A percentile compares a stretch with the other conserved stretches of the same genome.
phyloP scores from a whole-genome alignment of 345 rosid genomes.

The Murraya koenigii region DNA sequence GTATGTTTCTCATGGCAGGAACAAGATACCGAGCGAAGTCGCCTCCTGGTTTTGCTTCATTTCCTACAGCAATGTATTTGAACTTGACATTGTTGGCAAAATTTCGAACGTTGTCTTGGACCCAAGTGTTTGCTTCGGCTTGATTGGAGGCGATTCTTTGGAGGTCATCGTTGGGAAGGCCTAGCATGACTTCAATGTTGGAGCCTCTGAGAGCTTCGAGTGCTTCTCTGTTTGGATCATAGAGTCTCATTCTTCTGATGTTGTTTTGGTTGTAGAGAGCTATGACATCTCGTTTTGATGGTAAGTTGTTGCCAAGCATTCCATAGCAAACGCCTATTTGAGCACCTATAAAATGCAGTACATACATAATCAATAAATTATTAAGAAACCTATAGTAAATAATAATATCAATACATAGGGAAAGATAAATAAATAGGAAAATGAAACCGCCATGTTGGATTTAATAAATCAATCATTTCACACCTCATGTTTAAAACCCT shows the following conservation, averaged over 20 bases:
- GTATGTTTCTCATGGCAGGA: conserved; percentile 35
- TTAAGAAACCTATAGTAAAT: too few species aligned
- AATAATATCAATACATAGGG: too few species aligned
- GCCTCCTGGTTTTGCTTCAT: conserved; percentile 39
- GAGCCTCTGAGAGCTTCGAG: conserved; percentile 53
- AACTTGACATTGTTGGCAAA: conserved; percentile 36
- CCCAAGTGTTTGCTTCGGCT: conserved; percentile 45
- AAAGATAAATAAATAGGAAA: too few species aligned
- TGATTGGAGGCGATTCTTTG: conserved; percentile 36
- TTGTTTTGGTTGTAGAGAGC: conserved; percentile 41
- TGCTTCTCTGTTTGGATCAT: conserved; percentile 26
- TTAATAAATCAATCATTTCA: neutral
- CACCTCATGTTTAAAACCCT: neutral
- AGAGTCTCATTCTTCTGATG: conserved; percentile 39
- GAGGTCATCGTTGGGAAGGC: conserved; percentile 38
- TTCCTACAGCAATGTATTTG: conserved; percentile 61
- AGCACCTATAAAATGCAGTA: conserved; percentile 32
- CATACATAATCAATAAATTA: neutral
- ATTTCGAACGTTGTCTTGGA: conserved; percentile 36
- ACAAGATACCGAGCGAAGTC: conserved; percentile 23
- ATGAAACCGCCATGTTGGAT: too few species aligned
- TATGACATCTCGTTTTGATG: conserved; percentile 45
- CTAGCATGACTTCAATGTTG: conserved; percentile 47
- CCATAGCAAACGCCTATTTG: conserved; percentile 78
- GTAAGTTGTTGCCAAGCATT: conserved; percentile 44